These are phyloP conservation scores for Halophytophthora polymorphica DNA, from an alignment of 352 stramenopile species.

Conservation along the genomic window DNA sequence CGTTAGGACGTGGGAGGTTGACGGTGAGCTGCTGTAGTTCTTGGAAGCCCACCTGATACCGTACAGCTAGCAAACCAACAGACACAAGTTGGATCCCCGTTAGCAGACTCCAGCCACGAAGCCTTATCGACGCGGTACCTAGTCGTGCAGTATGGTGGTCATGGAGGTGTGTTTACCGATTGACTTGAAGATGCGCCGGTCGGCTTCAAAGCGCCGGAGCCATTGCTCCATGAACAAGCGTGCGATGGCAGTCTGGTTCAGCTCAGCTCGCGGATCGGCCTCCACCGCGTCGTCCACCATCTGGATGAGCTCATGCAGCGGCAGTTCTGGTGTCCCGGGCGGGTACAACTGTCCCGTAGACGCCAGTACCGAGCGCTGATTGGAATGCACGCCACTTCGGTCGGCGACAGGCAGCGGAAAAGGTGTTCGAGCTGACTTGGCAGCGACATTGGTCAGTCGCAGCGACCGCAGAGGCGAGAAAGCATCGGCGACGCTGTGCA, in stretches of 20 bases:
- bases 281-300: constrained; percentile 50
- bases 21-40: constrained; percentile 56
- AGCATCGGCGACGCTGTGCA: too few species aligned
- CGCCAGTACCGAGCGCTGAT: constrained; percentile 3
- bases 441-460: constrained; percentile 26
- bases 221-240: constrained; percentile 63
- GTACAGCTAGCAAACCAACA: constrained; percentile 29
- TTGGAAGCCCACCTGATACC: constrained; percentile 61
- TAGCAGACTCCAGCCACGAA: background rate
- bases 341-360: background rate
- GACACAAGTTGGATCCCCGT: background rate
- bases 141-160: too few species aligned
- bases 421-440: constrained; percentile 1
- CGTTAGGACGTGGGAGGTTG: constrained; percentile 54
- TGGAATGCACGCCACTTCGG: background rate
- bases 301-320: constrained; percentile 54
- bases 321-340: constrained; percentile 12
- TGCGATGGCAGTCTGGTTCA: constrained; percentile 51
- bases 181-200: constrained; percentile 57
- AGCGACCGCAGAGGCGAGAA: constrained; percentile 37
- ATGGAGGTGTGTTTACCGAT: constrained; percentile 54
- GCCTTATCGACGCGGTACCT: too few species aligned
- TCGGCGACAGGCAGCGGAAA: background rate
- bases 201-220: constrained; percentile 53
- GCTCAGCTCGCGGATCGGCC: constrained; percentile 41